Evolutionary conservation across 345 rosid species (phyloP).

Genomic region (Sisymbrium irio): DNA sequence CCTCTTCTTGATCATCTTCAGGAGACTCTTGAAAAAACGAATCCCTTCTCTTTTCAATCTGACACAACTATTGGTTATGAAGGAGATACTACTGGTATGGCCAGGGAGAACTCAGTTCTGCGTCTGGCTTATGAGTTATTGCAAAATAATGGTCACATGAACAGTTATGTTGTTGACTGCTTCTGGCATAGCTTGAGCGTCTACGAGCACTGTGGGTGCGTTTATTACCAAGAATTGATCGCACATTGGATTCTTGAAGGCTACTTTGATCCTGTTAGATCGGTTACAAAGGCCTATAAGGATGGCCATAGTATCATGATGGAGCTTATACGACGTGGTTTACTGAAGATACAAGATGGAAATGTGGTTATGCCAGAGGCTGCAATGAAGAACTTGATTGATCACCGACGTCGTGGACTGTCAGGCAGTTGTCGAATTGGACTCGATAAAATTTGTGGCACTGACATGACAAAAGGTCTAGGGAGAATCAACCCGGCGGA

Average conservation of each 20-base stretch:
- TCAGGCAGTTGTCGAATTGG: conserved; percentile 33
- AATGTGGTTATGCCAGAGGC: conserved; percentile 46
- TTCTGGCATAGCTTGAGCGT: conserved; percentile 51
- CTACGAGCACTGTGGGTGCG: conserved; percentile 32
- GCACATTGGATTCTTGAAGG: conserved; percentile 69
- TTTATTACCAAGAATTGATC: conserved; percentile 53
- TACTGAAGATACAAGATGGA: conserved; percentile 47
- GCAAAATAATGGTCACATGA: too few species aligned
- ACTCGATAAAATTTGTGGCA: conserved; percentile 34
- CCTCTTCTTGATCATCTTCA: too few species aligned
- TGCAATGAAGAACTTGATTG: conserved; percentile 24
- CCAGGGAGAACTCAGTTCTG: conserved; percentile 5
- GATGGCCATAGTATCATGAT: conserved; percentile 48
- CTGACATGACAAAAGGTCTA: conserved; percentile 22
- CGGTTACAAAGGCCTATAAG: conserved; percentile 42
- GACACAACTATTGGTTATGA: too few species aligned
- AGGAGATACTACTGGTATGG: too few species aligned
- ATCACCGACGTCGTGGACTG: conserved; percentile 35
- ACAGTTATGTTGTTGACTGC: conserved; percentile 40
- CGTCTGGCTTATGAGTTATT: conserved; percentile 29
- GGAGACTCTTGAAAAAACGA: too few species aligned
- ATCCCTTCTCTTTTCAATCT: too few species aligned
- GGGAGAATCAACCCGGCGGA: conserved; percentile 45
- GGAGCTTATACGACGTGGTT: conserved; percentile 44
- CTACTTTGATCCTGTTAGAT: conserved; percentile 41